Evolutionary conservation across 805 yeast genomes (phyloP), one percentile per base, ranked within the genome.

Genomic region (Wickerhamomyces kurtzmanii): DNA sequence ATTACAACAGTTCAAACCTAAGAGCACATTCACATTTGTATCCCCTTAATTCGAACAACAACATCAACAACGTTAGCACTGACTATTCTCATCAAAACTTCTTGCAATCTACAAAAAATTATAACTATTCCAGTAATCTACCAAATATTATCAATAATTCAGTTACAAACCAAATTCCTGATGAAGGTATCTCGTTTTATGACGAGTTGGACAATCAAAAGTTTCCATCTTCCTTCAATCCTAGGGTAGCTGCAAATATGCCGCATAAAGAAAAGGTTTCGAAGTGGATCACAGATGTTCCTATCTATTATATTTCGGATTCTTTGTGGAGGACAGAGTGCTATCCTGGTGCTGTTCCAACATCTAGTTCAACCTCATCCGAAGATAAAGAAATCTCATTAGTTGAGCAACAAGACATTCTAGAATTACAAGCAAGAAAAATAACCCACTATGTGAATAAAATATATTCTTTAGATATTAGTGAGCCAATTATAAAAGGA

Each of bases 241-340:
- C 89, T 9, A 59, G 84, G 42, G 51, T 52, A 17, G 72, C 74
- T 3, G 54, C 65, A 7, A 75, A 72, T 47, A 79, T 81, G 86
- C 62, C 73, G 2, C 68, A 64, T 36, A 57, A 52, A 26, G 89
- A 81, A 41, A 81, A 80, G 41, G 81, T 81, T 1, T 59, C 59
- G 21, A 53, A 48, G 6, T 81, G 91, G 91, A 65, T 81, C 20
- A 53, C 55, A 4, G 58, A 61, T 17, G 64, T 81, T 4, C 87
- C 87, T 1, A 44, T 62, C 7, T 59, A 52, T 28, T 43, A 53
- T 1, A 36, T 49, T 12, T 43, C 27, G 5, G 33, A 38, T 5
- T 37, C 28, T 6, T 21, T 29, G 12, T 62, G 61, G 64, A 39
- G 42, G 15, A 54, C 46, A 27, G 64, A 62, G n/a, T 71, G 78